Base-by-base conservation (phyloP, 129 eudicot genomes). In the Artemisia argyi region DNA sequence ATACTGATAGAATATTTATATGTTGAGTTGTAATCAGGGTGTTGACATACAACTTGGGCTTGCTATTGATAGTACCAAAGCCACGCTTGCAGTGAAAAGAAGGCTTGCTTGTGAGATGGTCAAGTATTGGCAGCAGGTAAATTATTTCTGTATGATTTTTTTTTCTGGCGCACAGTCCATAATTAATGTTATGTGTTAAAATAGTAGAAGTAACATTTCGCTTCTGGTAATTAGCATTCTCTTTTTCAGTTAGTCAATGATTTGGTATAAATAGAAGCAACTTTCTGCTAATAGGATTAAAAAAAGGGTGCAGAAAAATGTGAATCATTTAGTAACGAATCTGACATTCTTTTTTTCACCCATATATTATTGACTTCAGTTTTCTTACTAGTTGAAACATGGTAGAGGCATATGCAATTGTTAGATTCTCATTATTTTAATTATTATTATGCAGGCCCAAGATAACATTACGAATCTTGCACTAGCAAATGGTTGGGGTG, bases 31-130 rank as follows among this genome's bases (percentile, higher is more conserved):
- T 66, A 30, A 52, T 57, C 76, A 95, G 99, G 91, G 93, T 65
- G 99, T 90, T 11, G 99, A 95, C 78, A 90, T 95, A 76, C 99
- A 95, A 83, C 97, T 95, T 77, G 99, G 99, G 74, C 84, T 95
- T 73, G 99, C 99, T 53, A 88, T 95, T 73, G 99, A 95, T 69
- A 95, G 97, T 83, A 85, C 99, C 15, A 95, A 95, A 71, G 97
- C 97, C 77, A 90, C 99, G 16, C 94, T 95, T 51, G 99, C 99
- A 20, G 99, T 95, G 68, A 94, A 94, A 79, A 77, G 98, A 73
- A 94, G 99, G 75, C 99, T 94, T 76, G 96, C 99, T 10, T 94
- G 99, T 84, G 99, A 94, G 86, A 94, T 94, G 96, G 96, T 94
- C 51, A 94, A 94, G 66, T 94, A 94, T 73, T 94, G 99, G 97